Evolutionary conservation across 352 stramenopile species (phyloP), one percentile per base, ranked within the genome.

Genomic region (Elongisporangium undulatum): DNA sequence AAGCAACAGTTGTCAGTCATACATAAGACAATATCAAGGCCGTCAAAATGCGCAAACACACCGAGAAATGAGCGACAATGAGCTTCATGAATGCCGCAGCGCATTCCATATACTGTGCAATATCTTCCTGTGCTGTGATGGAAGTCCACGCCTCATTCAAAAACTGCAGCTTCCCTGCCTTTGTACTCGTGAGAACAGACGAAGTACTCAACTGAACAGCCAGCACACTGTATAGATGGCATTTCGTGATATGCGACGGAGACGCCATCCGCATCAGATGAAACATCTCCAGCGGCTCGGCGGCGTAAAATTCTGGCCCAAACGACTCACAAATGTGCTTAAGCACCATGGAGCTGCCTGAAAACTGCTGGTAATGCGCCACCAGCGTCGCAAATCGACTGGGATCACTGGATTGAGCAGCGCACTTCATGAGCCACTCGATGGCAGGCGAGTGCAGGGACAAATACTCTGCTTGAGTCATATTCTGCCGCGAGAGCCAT

Each of bases 291-390:
- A 71, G 58, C 4, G 82, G 77, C 20, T 84, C 71, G 15, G 72
- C 63, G 0, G 75, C 75, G 58, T 95, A 94, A 58, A 79, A 79
- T 21, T 70, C 61, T 0, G 76, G 68, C 15, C 77, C 71, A 67
- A 97, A 96, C 21, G 71, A 71, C 48, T 92, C 76, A 19, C 87
- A 85, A 9, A 97, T 69, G 58, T 96, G 87, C 59, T 92, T 88
- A 1, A 97, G 71, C 45, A 97, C 82, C 86, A 96, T 96, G n/a
- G 87, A 84, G 61, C 85, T 94, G 53, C 86, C 77, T 5, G 75
- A 90, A 61, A 90, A 93, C 49, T 95, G 71, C 23, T 84, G 77
- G 58, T 95, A 97, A 51, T 96, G 85, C 5, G 76, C 73, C 45
- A 97, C 22, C 6, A 96, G 58, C 16, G 73, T 68, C 22, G 90